phyloP scores from a whole-genome alignment of 768 basidiomycete genomes.

The Tephrocybe rancida region DNA sequence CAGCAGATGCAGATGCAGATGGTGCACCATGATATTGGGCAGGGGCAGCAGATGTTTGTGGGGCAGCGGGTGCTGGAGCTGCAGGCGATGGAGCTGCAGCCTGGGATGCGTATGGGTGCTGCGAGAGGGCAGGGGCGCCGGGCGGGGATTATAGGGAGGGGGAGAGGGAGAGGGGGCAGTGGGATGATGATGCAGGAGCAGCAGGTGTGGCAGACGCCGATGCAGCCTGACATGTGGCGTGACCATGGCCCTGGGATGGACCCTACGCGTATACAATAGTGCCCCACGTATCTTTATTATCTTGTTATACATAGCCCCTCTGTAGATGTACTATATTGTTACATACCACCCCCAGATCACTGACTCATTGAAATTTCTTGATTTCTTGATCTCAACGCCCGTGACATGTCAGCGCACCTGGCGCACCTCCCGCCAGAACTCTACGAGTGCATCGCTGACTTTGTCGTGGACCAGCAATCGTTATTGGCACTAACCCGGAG shows the following conservation, averaged over 20 bases:
- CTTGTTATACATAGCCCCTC: background rate
- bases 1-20: background rate
- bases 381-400: too few species aligned
- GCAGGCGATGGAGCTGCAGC: slow-evolving; percentile 52
- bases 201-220: background rate
- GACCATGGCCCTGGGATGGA: background rate
- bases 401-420: too few species aligned
- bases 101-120: slow-evolving; percentile 48
- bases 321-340: background rate
- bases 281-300: background rate
- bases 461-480: slow-evolving; percentile 39
- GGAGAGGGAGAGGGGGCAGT: slow-evolving; percentile 12
- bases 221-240: background rate
- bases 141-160: slow-evolving; percentile 60
- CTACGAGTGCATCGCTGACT: slow-evolving; percentile 16
- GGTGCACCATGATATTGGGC: background rate
- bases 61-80: background rate
- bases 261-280: background rate
- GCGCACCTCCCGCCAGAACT: slow-evolving; percentile 14
- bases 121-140: slow-evolving; percentile 46
- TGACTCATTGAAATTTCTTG: too few species aligned
- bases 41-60: background rate
- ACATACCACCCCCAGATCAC: too few species aligned
- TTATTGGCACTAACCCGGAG: slow-evolving; percentile 63
- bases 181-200: background rate